Evolutionary conservation across 208 protist species (phyloP).

Genomic region (Leishmania arabica): DNA sequence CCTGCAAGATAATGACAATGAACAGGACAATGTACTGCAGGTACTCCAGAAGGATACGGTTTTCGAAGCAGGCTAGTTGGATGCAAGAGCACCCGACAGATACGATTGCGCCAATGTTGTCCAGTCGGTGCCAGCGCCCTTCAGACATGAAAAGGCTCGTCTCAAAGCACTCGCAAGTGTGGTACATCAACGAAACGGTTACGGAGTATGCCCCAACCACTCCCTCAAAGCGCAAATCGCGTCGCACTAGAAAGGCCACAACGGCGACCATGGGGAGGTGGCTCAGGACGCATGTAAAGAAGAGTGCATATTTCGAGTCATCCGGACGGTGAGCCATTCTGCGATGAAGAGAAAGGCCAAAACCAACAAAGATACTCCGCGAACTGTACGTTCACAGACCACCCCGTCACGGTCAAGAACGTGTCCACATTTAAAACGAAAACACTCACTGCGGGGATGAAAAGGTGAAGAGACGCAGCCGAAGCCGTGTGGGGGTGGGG

Average conservation of each 20-base stretch:
- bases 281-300: constrained; percentile 60
- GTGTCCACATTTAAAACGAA: background rate
- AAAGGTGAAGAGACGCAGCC: background rate
- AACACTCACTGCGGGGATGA: no score
- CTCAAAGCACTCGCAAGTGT: constrained; percentile 61
- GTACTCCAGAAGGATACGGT: constrained; percentile 30
- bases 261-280: constrained; percentile 50
- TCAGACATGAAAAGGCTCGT: constrained; percentile 51
- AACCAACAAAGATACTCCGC: background rate
- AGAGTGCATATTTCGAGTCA: constrained; percentile 36
- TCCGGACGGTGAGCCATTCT: constrained; percentile 25
- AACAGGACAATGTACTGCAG: constrained; percentile 56
- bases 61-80: constrained; percentile 38
- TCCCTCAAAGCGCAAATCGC: constrained; percentile 33
- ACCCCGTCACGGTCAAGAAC: background rate
- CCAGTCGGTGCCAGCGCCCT: constrained; percentile 67
- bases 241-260: constrained; percentile 31
- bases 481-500: no score
- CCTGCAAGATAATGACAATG: constrained; percentile 51
- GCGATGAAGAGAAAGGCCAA: background rate
- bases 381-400: background rate
- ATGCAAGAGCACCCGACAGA: constrained; percentile 49
- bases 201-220: constrained; percentile 38
- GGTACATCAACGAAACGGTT: constrained; percentile 71
- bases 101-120: constrained; percentile 74